Base-by-base conservation (phyloP, 2,329 filamentous ascomycete genomes). In the Penicillium capsulatum region DNA sequence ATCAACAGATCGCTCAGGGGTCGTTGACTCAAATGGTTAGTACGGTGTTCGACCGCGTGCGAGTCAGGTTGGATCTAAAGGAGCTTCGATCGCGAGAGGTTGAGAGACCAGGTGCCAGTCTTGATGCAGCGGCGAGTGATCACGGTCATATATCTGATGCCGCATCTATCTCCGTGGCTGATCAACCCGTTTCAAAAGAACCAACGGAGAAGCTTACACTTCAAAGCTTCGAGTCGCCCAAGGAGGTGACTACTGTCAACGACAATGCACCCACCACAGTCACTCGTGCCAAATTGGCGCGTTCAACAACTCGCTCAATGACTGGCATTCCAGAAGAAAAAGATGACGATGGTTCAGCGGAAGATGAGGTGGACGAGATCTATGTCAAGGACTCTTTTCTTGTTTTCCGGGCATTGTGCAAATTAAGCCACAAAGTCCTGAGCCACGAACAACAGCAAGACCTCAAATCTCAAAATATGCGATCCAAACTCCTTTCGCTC, bases 21-120 rank as follows among this genome's bases (percentile, higher is more conserved):
- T 96, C 92, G 3, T 72, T 98, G 58, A 95, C 91, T 3, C 92
- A 98, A 68, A 98, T 98, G 92, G 88, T 97, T 27, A 90, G 91
- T 50, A 97, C 91, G 1, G 92, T 98, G 3, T 98, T 98, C 57
- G 92, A 98, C 66, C 76, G 92, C 46, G 91, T 98, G 49, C 94
- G 92, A 69, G 79, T 79, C 1, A 78, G 92, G 37, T 70, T 98
- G 46, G 83, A 90, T 42, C 81, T 89, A 72, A 96, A 95, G 65
- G 90, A 96, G 60, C 75, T 85, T 24, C 79, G 88, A 14, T 56
- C 84, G 40, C 64, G 66, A 32, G 65, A 69, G 24, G 50, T 57
- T 8, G 59, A 62, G 4, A 63, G 63, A 31, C 47, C 59, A 59
- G 44, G 60, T 8, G 55, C 60, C 2, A 64, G 63, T 16, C 42